Conservation (phyloP, 2,329 filamentous ascomycete genomes). For the Sclerotiophoma versabilis region DNA sequence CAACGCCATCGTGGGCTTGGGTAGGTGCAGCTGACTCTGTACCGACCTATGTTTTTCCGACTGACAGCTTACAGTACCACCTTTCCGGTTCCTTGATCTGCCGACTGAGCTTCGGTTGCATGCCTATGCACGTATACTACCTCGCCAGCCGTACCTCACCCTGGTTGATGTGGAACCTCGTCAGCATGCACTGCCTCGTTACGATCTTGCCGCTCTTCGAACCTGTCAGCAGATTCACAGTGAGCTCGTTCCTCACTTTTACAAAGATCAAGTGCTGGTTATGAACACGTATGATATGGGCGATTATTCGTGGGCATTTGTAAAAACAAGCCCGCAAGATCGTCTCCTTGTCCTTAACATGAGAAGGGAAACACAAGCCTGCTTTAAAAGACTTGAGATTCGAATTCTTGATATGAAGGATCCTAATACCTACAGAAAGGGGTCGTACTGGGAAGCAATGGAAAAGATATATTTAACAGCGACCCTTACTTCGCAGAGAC, state of each 20-base stretch:
- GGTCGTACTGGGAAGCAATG: neutral
- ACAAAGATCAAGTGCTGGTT: conserved; percentile 11
- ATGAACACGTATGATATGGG: conserved; percentile 6
- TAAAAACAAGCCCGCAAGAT: neutral
- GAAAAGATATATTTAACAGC: neutral
- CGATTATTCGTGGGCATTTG: neutral
- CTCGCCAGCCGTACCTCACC: conserved; percentile 12
- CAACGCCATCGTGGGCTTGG: conserved; percentile 4
- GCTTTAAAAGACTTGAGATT: neutral
- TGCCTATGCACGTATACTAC: conserved; percentile 8
- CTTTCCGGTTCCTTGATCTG: conserved; percentile 14
- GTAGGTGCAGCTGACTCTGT: neutral
- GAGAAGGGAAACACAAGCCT: neutral
- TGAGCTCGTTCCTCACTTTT: conserved; percentile 14
- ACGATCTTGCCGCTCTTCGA: conserved; percentile 11
- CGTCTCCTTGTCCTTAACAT: neutral
- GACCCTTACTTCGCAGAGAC: neutral
- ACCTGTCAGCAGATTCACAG: conserved; percentile 3
- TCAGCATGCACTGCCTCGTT: conserved; percentile 11
- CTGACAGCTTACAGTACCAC: conserved; percentile 1
- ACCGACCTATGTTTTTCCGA: neutral
- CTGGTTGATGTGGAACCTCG: conserved; percentile 7
- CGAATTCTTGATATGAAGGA: neutral
- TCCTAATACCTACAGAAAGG: neutral
- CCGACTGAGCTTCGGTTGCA: conserved; percentile 10